A percentile compares a stretch with the other conserved stretches of the same genome.
Evolutionary conservation across 2,329 filamentous ascomycete species (phyloP).

Genomic region (Ophiocordyceps polyrhachis-furcata): DNA sequence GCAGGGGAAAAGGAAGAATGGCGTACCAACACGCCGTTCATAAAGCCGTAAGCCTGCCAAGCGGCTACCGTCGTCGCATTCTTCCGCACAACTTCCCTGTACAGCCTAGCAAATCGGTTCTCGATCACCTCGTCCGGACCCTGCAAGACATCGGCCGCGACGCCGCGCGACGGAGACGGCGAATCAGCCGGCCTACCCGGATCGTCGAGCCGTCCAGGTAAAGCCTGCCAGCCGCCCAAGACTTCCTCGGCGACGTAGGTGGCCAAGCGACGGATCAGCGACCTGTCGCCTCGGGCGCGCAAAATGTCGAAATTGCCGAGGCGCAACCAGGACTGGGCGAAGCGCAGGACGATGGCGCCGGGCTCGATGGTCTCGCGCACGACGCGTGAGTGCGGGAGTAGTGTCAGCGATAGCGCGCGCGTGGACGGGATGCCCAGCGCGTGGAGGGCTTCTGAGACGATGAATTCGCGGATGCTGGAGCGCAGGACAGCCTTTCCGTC

Average conservation of each 20-base stretch:
- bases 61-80: constrained; percentile 79
- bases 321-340: constrained; percentile 79
- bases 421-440: constrained; percentile 75
- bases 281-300: constrained; percentile 60
- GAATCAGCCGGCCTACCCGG: constrained; percentile 27
- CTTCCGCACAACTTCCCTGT: constrained; percentile 67
- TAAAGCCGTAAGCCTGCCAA: constrained; percentile 99
- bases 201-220: constrained; percentile 43
- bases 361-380: constrained; percentile 67
- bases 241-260: constrained; percentile 79
- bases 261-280: constrained; percentile 52
- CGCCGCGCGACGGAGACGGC: constrained; percentile 26
- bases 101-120: constrained; percentile 75
- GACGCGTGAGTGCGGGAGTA: constrained; percentile 56
- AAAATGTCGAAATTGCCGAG: constrained; percentile 95
- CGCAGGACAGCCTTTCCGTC: constrained; percentile 87
- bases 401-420: constrained; percentile 63
- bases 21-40: constrained; percentile 67
- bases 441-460: constrained; percentile 79
- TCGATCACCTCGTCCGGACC: constrained; percentile 50
- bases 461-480: constrained; percentile 83
- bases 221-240: constrained; percentile 68
- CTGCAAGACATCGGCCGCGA: constrained; percentile 41
- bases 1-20: background rate
- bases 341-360: constrained; percentile 79